Percentiles rank a stretch among this genome's conserved stretches.
Evolutionary conservation across 139 green algal species (phyloP).

Genomic region (Coelastrella sp.): DNA sequence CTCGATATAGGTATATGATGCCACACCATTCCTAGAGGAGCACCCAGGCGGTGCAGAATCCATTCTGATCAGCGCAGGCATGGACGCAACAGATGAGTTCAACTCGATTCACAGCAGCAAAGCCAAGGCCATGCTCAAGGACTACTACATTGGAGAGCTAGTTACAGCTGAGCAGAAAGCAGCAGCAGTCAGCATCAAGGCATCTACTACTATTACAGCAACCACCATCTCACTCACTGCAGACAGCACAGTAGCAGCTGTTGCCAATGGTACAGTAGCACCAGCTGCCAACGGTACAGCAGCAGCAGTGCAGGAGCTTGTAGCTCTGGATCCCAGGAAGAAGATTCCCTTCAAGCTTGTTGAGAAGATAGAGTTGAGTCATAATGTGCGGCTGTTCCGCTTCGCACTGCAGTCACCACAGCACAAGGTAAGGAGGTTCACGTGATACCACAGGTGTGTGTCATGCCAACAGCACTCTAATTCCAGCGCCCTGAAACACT

Average conservation of each 20-base stretch:
- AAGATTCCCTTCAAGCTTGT: constrained; percentile 83
- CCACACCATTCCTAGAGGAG: constrained; percentile 91
- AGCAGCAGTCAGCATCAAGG: constrained; percentile 32
- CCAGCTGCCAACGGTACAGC: not conserved
- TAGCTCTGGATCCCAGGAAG: constrained; percentile 87
- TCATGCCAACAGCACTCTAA: no score
- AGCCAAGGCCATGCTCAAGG: constrained; percentile 84
- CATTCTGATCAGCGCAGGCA: constrained; percentile 79
- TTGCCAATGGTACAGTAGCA: constrained; percentile 17
- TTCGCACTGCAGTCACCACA: constrained; percentile 91
- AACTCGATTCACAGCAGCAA: constrained; percentile 90
- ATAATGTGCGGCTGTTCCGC: constrained; percentile 91
- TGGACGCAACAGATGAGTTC: constrained; percentile 91
- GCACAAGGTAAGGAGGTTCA: constrained; percentile 78
- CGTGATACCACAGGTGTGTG: no score
- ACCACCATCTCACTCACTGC: constrained; percentile 1
- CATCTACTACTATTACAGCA: not conserved
- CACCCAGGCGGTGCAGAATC: constrained; percentile 93
- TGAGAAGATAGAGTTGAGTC: constrained; percentile 83
- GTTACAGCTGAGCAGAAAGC: constrained; percentile 45
- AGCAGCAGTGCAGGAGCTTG: constrained; percentile 33
- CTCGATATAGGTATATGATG: constrained; percentile 97
- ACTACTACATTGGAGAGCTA: constrained; percentile 89
- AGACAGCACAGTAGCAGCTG: constrained; percentile 14
- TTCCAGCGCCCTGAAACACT: no score